phyloP scores from a whole-genome alignment of 2,329 filamentous ascomycete species.

The Fusarium torreyae region DNA sequence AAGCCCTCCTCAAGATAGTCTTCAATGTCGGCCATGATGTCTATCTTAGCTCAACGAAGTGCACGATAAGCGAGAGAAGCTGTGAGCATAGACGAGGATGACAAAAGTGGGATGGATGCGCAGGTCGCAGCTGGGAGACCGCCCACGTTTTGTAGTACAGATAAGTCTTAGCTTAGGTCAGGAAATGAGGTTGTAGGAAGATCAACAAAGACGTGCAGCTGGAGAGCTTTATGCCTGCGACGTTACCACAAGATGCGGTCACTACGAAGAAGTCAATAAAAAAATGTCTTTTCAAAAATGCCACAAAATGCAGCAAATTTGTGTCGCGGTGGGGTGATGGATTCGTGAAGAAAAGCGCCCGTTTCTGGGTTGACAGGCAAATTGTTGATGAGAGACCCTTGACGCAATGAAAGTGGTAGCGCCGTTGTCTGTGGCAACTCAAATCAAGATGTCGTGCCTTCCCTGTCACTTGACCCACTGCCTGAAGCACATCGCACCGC shows the following conservation, averaged over 20 bases:
- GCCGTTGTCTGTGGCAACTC: slow-evolving; percentile 60
- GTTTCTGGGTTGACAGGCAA: slow-evolving; percentile 39
- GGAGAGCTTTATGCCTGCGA: slow-evolving; percentile 9
- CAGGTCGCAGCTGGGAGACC: slow-evolving; percentile 39
- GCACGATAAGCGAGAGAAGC: slow-evolving; percentile 17
- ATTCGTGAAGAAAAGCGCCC: slow-evolving; percentile 34
- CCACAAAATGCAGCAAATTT: slow-evolving; percentile 19
- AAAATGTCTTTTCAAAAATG: not conserved
- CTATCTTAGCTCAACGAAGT: slow-evolving; percentile 24
- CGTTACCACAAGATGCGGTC: not conserved
- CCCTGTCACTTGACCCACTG: slow-evolving; percentile 47
- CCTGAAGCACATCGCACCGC: slow-evolving; percentile 22
- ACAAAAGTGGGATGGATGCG: slow-evolving; percentile 30
- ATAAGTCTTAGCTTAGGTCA: slow-evolving; percentile 16
- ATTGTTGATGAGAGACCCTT: slow-evolving; percentile 52
- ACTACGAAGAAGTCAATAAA: slow-evolving; percentile 14
- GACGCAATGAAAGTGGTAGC: slow-evolving; percentile 53
- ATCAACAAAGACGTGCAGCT: slow-evolving; percentile 37
- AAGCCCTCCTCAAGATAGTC: slow-evolving; percentile 92
- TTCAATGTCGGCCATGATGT: slow-evolving; percentile 75
- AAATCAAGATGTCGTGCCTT: slow-evolving; percentile 29
- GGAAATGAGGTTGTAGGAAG: slow-evolving; percentile 1
- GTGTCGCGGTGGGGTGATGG: slow-evolving; percentile 40
- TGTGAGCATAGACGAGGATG: slow-evolving; percentile 23
- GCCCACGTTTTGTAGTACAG: slow-evolving; percentile 18